Conservation (phyloP, 805 yeast species). For the Metschnikowia santaceciliae region DNA sequence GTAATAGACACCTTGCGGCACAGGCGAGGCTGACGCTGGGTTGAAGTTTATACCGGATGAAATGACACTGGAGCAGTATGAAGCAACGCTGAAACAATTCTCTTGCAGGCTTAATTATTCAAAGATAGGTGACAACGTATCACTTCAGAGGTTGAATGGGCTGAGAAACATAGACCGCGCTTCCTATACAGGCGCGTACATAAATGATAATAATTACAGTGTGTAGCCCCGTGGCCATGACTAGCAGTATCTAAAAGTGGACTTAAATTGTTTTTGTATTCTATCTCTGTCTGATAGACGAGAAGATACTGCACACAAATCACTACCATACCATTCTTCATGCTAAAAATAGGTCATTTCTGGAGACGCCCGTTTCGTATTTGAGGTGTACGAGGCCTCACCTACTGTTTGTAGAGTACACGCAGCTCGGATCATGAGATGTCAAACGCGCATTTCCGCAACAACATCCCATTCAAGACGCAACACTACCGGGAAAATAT, state of each 20-base stretch:
- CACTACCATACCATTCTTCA: too few relatives aligned
- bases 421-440: neutral
- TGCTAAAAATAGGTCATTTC: neutral
- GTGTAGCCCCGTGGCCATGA: too few relatives aligned
- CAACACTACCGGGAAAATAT: neutral
- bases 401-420: neutral
- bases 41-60: neutral
- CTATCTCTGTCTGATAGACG: too few relatives aligned
- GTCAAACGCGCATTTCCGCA: neutral
- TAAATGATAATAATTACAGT: too few relatives aligned
- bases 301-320: too few relatives aligned
- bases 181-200: conserved; percentile 3
- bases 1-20: neutral
- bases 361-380: neutral
- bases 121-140: neutral
- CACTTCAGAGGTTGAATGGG: neutral
- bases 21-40: neutral
- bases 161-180: conserved; percentile 1
- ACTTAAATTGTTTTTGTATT: too few relatives aligned
- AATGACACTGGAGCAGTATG: neutral
- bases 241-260: too few relatives aligned
- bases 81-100: neutral
- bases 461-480: neutral
- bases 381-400: neutral
- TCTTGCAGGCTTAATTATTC: too few relatives aligned